Evolutionary conservation across 2,329 filamentous ascomycete genomes (phyloP).

Genomic region (Pseudocercospora cruenta): DNA sequence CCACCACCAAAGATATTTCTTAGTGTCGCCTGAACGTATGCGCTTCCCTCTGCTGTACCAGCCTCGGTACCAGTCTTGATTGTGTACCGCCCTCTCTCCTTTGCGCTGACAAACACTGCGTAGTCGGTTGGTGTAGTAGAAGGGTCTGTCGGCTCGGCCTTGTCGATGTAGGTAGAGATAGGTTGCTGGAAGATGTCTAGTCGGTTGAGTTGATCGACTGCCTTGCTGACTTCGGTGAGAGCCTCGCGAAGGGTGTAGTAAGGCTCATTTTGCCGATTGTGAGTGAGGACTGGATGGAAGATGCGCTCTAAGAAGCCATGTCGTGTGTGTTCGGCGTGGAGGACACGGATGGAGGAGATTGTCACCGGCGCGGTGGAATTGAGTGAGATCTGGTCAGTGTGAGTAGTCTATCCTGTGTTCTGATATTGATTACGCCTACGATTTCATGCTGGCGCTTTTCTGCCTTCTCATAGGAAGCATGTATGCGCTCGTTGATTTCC

Average conservation of each 20-base stretch:
- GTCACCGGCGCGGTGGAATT: constrained; percentile 87
- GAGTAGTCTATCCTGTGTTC: background rate
- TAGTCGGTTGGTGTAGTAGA: constrained; percentile 75
- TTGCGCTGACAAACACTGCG: constrained; percentile 75
- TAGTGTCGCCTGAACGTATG: constrained; percentile 83
- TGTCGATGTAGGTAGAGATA: constrained; percentile 80
- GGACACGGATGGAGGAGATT: constrained; percentile 80
- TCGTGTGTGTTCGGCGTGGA: constrained; percentile 83
- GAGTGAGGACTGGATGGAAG: constrained; percentile 75
- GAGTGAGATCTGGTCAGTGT: constrained; percentile 64
- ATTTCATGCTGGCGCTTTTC: constrained; percentile 67
- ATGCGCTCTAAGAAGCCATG: constrained; percentile 79
- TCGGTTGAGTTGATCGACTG: constrained; percentile 73
- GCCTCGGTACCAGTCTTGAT: constrained; percentile 94
- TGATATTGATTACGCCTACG: constrained; percentile 44
- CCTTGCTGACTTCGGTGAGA: constrained; percentile 69
- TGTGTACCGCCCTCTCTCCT: constrained; percentile 79
- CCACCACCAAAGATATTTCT: constrained; percentile 94
- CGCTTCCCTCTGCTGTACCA: constrained; percentile 90
- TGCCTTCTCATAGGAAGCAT: constrained; percentile 63
- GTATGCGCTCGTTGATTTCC: constrained; percentile 62
- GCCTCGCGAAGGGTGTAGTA: constrained; percentile 81
- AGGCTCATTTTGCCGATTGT: constrained; percentile 48
- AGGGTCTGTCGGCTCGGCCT: constrained; percentile 69
- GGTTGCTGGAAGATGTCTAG: constrained; percentile 88